Conservation (phyloP, 306 rosid genomes). For the Heteromeles arbutifolia region DNA sequence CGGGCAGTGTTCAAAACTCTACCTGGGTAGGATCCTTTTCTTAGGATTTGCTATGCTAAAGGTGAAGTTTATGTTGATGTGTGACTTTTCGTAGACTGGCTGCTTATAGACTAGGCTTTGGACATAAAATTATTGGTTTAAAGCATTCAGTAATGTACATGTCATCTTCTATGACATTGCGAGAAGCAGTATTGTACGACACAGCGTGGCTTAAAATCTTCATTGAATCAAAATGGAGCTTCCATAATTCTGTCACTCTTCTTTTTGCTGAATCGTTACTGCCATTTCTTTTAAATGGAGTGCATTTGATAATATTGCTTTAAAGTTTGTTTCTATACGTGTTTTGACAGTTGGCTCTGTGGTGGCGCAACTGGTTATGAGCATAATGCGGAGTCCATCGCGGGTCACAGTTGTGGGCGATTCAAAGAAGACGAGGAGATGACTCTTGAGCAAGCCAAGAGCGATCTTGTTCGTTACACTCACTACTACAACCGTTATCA, state of each 20-base stretch:
- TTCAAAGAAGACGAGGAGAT: slow-evolving; percentile 17
- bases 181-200: not conserved
- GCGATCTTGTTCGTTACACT: slow-evolving; percentile 23
- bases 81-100: not conserved
- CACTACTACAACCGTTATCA: slow-evolving; percentile 27
- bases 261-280: not conserved
- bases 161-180: not conserved
- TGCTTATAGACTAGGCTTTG: not conserved
- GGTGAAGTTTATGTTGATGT: not conserved
- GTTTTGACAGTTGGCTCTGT: slow-evolving; percentile 36
- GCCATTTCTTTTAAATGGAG: not conserved
- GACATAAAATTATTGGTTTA: not conserved
- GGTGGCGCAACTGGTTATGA: slow-evolving; percentile 24
- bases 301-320: not conserved
- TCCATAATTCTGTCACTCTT: not conserved
- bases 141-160: not conserved
- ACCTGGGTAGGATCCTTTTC: not conserved
- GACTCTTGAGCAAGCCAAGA: slow-evolving; percentile 20
- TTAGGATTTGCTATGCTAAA: not conserved
- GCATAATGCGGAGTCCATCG: slow-evolving; percentile 12
- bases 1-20: not conserved
- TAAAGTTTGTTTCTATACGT: not conserved
- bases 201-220: not conserved
- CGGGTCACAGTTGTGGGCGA: slow-evolving; percentile 32
- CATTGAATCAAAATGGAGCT: not conserved